These are phyloP conservation scores for Oryza australiensis DNA, from an alignment of 176 grass and related monocot genomes.

Conservation along the genomic window DNA sequence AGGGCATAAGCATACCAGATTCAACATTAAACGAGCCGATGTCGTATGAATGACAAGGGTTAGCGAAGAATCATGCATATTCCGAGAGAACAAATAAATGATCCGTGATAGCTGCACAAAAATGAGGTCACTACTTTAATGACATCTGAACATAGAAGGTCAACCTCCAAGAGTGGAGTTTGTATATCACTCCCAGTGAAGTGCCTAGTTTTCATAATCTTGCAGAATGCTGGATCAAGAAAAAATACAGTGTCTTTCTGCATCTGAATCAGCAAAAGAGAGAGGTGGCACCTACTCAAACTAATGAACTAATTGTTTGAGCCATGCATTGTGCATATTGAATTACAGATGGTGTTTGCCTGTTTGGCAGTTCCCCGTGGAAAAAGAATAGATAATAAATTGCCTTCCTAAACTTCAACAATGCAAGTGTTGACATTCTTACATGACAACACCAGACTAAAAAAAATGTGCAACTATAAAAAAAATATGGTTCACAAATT, in stretches of 20 bases:
- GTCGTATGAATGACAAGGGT: slow-evolving; percentile 95
- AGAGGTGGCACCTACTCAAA: background rate
- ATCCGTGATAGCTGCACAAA: slow-evolving; percentile 90
- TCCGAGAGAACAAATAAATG: slow-evolving; percentile 97
- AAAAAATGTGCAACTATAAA: slow-evolving; percentile 15
- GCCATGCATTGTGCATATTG: background rate
- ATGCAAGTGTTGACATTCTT: background rate
- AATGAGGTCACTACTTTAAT: slow-evolving; percentile 40
- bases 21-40: slow-evolving; percentile 95
- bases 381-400: slow-evolving; percentile 17
- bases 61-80: slow-evolving; percentile 99
- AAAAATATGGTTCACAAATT: slow-evolving; percentile 18
- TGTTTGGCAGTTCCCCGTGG: background rate
- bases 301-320: slow-evolving; percentile 13
- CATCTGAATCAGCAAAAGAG: slow-evolving; percentile 10
- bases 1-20: slow-evolving; percentile 68
- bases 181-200: background rate
- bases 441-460: background rate
- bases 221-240: background rate
- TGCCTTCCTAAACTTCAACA: slow-evolving; percentile 6
- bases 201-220: background rate
- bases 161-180: slow-evolving; percentile 4
- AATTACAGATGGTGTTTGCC: background rate
- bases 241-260: slow-evolving; percentile 9
- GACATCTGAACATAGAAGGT: background rate